Percentiles rank a stretch among this genome's conserved stretches.
These are phyloP conservation scores for Wickerhamiella sergipiensis DNA, from an alignment of 805 yeast genomes.

Conservation along the genomic window DNA sequence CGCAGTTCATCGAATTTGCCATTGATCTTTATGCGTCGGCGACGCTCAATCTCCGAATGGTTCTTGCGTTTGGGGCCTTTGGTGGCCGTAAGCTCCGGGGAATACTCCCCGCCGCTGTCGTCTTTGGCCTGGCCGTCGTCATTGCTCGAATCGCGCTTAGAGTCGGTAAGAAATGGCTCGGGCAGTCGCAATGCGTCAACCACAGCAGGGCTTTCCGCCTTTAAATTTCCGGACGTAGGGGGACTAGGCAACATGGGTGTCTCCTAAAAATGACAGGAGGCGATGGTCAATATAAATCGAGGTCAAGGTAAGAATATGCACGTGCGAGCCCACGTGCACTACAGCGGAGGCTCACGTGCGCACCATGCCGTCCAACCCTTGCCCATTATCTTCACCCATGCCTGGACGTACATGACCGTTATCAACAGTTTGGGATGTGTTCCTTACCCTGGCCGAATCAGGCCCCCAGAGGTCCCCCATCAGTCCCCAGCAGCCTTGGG, in stretches of 20 bases:
- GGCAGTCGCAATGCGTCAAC: background rate
- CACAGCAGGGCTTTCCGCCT: background rate
- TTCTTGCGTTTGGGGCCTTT: constrained; percentile 3
- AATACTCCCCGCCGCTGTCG: background rate
- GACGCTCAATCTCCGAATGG: constrained; percentile 69
- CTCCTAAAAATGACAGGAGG: background rate
- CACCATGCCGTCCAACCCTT: background rate
- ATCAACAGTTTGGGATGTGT: background rate
- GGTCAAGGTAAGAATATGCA: background rate
- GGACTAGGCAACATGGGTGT: background rate
- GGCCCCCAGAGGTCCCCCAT: no score
- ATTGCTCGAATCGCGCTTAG: background rate
- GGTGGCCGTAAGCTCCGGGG: background rate
- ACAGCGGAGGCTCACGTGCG: background rate
- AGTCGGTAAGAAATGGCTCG: background rate
- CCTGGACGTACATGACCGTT: background rate
- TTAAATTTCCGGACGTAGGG: background rate
- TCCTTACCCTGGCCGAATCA: no score
- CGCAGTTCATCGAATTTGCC: constrained; percentile 73
- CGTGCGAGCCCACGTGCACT: background rate
- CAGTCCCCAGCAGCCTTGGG: no score
- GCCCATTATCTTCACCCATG: background rate
- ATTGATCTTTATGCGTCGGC: constrained; percentile 65
- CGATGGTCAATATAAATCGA: background rate
- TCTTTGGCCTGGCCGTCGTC: background rate